A percentile compares a stretch with the other conserved stretches of the same genome.
phyloP scores from a whole-genome alignment of 2,329 filamentous ascomycete species.

The Cylindrodendrum hubeiense region DNA sequence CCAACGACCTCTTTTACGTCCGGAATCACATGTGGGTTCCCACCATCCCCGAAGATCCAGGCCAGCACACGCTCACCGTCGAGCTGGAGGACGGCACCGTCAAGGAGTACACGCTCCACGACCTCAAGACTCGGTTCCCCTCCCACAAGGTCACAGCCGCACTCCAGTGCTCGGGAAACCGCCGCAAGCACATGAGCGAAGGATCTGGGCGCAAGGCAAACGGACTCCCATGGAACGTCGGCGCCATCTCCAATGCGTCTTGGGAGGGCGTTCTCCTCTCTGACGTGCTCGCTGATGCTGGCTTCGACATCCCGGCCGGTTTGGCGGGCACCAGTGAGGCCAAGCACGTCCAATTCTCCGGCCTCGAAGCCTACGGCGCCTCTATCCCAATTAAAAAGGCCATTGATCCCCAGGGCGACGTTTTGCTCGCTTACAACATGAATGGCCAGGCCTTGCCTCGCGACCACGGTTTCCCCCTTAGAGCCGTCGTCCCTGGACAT shows the following conservation, averaged over 20 bases:
- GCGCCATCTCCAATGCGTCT: slow-evolving; percentile 70
- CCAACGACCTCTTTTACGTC: slow-evolving; percentile 69
- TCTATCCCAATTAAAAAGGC: slow-evolving; percentile 72
- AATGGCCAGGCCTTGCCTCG: slow-evolving; percentile 72
- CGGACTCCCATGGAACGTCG: slow-evolving; percentile 70
- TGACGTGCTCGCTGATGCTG: slow-evolving; percentile 69
- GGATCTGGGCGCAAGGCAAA: slow-evolving; percentile 60
- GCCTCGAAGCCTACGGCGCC: slow-evolving; percentile 71
- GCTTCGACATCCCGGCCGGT: slow-evolving; percentile 57
- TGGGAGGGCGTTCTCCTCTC: slow-evolving; percentile 69
- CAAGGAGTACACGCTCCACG: slow-evolving; percentile 64
- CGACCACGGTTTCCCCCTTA: slow-evolving; percentile 75
- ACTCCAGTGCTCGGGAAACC: slow-evolving; percentile 72
- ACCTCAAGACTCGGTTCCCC: slow-evolving; percentile 65
- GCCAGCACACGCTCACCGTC: slow-evolving; percentile 61
- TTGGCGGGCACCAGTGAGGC: slow-evolving; percentile 52
- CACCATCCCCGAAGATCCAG: slow-evolving; percentile 52
- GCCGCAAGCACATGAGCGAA: slow-evolving; percentile 69
- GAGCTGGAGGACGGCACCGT: slow-evolving; percentile 68
- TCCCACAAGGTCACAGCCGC: slow-evolving; percentile 65
- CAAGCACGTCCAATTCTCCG: slow-evolving; percentile 69
- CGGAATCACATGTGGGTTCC: slow-evolving; percentile 76
- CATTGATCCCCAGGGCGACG: slow-evolving; percentile 71
- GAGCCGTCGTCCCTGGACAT: slow-evolving; percentile 73
- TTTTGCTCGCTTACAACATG: slow-evolving; percentile 76